Percentiles rank a stretch among this genome's conserved stretches.
phyloP scores from a whole-genome alignment of 2,329 filamentous ascomycete genomes.

The Pseudocercospora eumusae region DNA sequence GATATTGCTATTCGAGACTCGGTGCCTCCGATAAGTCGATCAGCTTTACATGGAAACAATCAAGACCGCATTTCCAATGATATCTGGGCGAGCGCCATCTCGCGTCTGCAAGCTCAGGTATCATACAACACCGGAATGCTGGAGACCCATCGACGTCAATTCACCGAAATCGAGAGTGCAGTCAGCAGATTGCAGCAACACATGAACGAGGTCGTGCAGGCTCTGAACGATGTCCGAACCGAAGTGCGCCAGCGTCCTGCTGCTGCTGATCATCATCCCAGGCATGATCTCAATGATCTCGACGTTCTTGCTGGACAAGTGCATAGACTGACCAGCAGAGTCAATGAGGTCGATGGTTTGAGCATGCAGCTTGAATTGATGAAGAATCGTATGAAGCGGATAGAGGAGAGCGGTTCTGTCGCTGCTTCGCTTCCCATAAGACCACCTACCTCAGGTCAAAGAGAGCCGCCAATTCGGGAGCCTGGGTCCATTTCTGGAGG shows the following conservation, averaged over 20 bases:
- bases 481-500: not conserved
- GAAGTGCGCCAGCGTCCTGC: constrained; percentile 39
- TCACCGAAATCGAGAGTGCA: constrained; percentile 45
- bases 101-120: constrained; percentile 52
- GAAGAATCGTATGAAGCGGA: constrained; percentile 48
- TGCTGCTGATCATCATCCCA: constrained; percentile 20
- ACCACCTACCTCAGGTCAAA: constrained; percentile 12
- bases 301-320: constrained; percentile 48
- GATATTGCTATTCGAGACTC: constrained; percentile 33
- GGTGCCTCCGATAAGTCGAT: constrained; percentile 16
- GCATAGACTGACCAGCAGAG: constrained; percentile 44
- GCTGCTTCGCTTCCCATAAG: constrained; percentile 10
- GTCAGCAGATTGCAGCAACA: constrained; percentile 46
- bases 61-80: constrained; percentile 30
- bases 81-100: constrained; percentile 44
- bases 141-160: constrained; percentile 44
- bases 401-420: constrained; percentile 33
- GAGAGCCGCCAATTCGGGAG: constrained; percentile 15
- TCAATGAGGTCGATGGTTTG: constrained; percentile 50
- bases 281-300: constrained; percentile 42
- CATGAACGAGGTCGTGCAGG: constrained; percentile 39
- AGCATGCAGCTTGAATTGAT: constrained; percentile 52
- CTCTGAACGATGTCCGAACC: constrained; percentile 42
- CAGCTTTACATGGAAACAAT: constrained; percentile 15
- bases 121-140: constrained; percentile 49